Evolutionary conservation across 768 basidiomycete genomes (phyloP).

Genomic region (Glaciozyma antarctica): DNA sequence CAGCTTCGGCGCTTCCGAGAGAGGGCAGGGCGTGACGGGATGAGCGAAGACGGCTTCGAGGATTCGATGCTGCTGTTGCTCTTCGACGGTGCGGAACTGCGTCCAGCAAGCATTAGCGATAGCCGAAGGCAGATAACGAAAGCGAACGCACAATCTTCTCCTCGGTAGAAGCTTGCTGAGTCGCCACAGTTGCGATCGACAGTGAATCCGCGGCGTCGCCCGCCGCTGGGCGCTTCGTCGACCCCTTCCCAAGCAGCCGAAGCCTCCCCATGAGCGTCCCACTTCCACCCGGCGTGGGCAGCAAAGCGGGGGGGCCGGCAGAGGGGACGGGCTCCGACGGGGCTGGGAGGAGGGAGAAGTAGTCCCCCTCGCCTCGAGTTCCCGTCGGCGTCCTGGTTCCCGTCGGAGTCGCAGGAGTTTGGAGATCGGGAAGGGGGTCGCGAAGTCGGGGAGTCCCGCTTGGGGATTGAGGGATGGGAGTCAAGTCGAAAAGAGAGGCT

Average conservation of each 20-base stretch:
- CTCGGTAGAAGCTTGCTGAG: neutral
- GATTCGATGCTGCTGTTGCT: conserved; percentile 38
- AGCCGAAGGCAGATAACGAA: neutral
- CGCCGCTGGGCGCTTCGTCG: conserved; percentile 42
- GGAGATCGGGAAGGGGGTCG: neutral
- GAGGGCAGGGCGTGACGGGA: conserved; percentile 52
- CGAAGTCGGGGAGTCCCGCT: neutral
- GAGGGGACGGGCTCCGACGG: neutral
- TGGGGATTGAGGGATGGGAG: conserved; percentile 20
- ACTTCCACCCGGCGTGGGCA: conserved; percentile 28
- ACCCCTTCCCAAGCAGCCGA: conserved; percentile 56
- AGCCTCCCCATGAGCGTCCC: conserved; percentile 57
- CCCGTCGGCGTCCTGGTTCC: conserved; percentile 24
- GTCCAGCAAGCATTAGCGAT: neutral
- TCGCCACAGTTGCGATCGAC: neutral
- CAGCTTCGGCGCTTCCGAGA: conserved; percentile 62
- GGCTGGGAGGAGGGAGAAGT: conserved; percentile 22
- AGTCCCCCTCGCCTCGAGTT: conserved; percentile 21
- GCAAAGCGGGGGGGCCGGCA: neutral
- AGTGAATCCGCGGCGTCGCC: conserved; percentile 35
- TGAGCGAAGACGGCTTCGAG: conserved; percentile 40
- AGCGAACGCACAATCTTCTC: conserved; percentile 22
- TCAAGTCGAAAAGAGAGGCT: conserved; percentile 9
- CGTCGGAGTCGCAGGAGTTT: neutral
- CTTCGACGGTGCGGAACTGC: conserved; percentile 26